Conservation (phyloP, 345 rosid species). For the Eutrema yunnanense region DNA sequence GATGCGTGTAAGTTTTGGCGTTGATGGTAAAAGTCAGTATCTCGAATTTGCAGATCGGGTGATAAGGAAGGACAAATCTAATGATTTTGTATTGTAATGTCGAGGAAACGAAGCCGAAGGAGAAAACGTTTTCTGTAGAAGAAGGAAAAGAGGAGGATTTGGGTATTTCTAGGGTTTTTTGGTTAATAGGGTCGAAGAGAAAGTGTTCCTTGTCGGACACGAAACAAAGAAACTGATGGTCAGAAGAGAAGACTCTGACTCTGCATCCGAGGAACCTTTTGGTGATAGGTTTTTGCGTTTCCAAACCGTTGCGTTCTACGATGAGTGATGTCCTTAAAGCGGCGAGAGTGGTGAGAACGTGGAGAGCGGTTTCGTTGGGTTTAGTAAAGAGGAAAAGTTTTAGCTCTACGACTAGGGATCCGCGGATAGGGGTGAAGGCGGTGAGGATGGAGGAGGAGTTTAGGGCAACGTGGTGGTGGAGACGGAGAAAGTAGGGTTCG, state of each 20-base stretch:
- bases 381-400: constrained; percentile 6
- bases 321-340: neutral
- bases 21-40: constrained; percentile 7
- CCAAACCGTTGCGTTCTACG: neutral
- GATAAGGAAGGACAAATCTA: constrained; percentile 2
- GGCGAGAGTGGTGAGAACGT: neutral
- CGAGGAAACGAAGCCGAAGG: constrained; percentile 19
- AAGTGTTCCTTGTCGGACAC: neutral
- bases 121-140: neutral
- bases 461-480: neutral
- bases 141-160: neutral
- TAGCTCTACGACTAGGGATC: neutral
- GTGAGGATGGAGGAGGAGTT: constrained; percentile 1
- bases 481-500: constrained; percentile 1
- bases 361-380: neutral
- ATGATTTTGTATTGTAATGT: constrained; percentile 17
- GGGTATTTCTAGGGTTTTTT: constrained; percentile 11
- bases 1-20: neutral
- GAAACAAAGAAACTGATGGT: constrained; percentile 22
- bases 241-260: constrained; percentile 17
- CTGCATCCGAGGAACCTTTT: constrained; percentile 5
- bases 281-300: constrained; percentile 4
- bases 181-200: constrained; percentile 21
- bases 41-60: constrained; percentile 16
- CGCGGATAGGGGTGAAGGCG: neutral